Evolutionary conservation across 805 yeast species (phyloP), one percentile per base, ranked within the genome.

Genomic region (Yamadazyma takamatsuzukensis): DNA sequence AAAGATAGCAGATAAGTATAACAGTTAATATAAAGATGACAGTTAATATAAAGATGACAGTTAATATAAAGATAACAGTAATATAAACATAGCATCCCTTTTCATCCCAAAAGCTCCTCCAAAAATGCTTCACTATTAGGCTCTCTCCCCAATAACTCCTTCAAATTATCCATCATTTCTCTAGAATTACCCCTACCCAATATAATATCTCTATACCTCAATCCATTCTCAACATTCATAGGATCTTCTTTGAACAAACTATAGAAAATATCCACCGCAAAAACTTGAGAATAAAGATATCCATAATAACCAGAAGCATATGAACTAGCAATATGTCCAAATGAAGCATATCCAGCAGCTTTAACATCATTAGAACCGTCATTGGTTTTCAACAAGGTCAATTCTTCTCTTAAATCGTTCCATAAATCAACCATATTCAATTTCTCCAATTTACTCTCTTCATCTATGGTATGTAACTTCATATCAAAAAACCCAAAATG

Each of bases 291-390:
- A 80, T 87, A 86, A 61, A 85, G 59, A 55, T 86, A 86, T 2
- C 95, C 95, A 48, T 86, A 86, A 59, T 86, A 86, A 3, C 89
- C 88, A 8, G 89, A 78, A 34, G 84, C 90, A 55, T 86, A 86
- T 12, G 94, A 90, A 23, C 87, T 87, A 54, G 84, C 74, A 34
- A 74, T 70, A 52, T 86, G 96, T 2, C 85, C 86, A 54, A 85
- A 85, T 0, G 87, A 78, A 19, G 80, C 78, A 49, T 75, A 83
- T 3, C 93, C 93, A 38, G 70, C 74, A n/a, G 80, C 74, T 14
- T 56, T 47, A 16, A 59, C 61, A n/a, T n/a, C n/a, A n/a, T n/a
- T n/a, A n/a, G n/a, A n/a, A 3, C 29, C 31, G 21, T 72, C 76
- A 24, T 80, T 86, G 36, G 70, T 71, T 16, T 72, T 62, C 17